Conservation (phyloP, 192 early-diverging fungal species). For the Coemansia sp. region DNA sequence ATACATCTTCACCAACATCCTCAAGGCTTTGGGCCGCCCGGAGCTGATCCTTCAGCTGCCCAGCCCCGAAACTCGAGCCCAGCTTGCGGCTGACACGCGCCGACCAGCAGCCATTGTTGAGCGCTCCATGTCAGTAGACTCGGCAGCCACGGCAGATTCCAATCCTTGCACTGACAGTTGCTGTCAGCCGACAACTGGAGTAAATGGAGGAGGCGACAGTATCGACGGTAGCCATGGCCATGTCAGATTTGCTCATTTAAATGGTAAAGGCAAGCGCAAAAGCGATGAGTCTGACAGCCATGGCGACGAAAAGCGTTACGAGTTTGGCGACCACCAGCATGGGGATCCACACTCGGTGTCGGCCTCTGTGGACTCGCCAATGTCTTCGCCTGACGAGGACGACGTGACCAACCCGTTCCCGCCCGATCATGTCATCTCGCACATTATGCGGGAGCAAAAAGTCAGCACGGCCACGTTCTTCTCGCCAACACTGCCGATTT, state of each 20-base stretch:
- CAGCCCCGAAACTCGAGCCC: conserved; percentile 32
- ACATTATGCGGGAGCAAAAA: conserved; percentile 52
- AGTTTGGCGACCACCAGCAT: conserved; percentile 48
- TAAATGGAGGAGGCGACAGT: not conserved
- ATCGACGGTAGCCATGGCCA: no score
- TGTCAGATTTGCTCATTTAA: no score
- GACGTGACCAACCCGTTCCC: conserved; percentile 49
- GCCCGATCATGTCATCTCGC: conserved; percentile 47
- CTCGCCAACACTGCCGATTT: conserved; percentile 47
- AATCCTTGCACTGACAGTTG: conserved; percentile 14
- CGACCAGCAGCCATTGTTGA: conserved; percentile 3
- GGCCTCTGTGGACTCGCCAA: conserved; percentile 16
- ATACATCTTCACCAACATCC: conserved; percentile 52
- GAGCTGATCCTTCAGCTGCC: conserved; percentile 35
- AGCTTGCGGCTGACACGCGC: conserved; percentile 27
- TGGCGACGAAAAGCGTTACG: conserved; percentile 48
- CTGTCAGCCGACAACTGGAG: conserved; percentile 1
- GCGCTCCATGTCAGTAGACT: conserved; percentile 30
- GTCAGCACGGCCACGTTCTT: conserved; percentile 52
- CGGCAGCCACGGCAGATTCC: conserved; percentile 17
- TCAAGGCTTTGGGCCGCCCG: conserved; percentile 48
- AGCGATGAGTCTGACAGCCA: conserved; percentile 14
- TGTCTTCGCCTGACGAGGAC: conserved; percentile 33
- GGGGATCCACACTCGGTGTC: conserved; percentile 37
- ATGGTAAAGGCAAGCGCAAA: conserved; percentile 37